Percentiles rank a stretch among this genome's conserved stretches.
Conservation (phyloP, 2,329 filamentous ascomycete species). For the Shiraia bambusicola region DNA sequence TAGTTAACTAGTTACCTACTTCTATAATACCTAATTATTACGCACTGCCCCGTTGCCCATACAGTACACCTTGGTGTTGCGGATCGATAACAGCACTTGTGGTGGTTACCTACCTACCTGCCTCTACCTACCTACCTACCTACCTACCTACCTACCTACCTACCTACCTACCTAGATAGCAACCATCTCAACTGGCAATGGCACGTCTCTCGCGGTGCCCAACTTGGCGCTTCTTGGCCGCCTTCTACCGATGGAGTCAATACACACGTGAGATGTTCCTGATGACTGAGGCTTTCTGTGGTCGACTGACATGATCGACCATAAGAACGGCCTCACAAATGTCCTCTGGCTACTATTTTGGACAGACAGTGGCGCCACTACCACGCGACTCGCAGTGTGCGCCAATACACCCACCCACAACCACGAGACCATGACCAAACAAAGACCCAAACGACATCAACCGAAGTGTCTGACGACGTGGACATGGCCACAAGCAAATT, state of each 20-base stretch:
- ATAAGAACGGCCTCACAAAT: slow-evolving; percentile 14
- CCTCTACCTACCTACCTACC: no score
- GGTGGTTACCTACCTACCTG: no score
- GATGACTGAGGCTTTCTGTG: no score
- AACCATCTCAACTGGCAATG: slow-evolving; percentile 12
- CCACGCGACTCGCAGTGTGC: slow-evolving; percentile 13
- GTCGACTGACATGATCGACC: slow-evolving; percentile 2
- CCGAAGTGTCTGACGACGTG: slow-evolving; percentile 1
- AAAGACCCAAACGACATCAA: neutral
- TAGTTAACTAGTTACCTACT: no score
- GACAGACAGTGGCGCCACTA: slow-evolving; percentile 9
- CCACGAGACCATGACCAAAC: neutral
- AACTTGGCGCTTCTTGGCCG: slow-evolving; percentile 45
- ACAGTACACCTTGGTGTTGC: no score
- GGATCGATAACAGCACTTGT: no score
- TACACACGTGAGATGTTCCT: slow-evolving; percentile 25
- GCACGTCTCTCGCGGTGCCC: slow-evolving; percentile 23
- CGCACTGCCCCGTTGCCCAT: no score
- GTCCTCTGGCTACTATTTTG: slow-evolving; percentile 1
- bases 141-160: no score
- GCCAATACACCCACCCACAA: slow-evolving; percentile 8
- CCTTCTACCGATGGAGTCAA: slow-evolving; percentile 48
- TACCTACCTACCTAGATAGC: no score
- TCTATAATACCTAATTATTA: no score
- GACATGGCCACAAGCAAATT: slow-evolving; percentile 9